Evolutionary conservation across 2,329 filamentous ascomycete genomes (phyloP).

Genomic region (Colletotrichum horii): DNA sequence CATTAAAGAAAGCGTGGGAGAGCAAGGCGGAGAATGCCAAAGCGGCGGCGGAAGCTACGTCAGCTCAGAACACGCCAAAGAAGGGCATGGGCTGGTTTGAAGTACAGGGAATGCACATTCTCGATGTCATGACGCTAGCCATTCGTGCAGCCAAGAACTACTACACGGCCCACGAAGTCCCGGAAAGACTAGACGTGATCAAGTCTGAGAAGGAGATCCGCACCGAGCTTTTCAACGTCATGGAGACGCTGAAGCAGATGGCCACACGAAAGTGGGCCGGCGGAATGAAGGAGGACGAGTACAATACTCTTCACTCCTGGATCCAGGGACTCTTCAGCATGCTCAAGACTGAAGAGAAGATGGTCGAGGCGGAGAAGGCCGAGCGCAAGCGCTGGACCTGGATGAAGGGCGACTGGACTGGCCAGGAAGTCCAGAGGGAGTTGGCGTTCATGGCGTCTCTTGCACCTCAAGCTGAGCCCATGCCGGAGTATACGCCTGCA

Average conservation of each 20-base stretch:
- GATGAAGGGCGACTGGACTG: conserved; percentile 79
- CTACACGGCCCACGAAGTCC: conserved; percentile 90
- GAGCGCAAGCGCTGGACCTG: conserved; percentile 81
- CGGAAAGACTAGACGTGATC: conserved; percentile 83
- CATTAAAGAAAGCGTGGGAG: conserved; percentile 64
- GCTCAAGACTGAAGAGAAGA: conserved; percentile 75
- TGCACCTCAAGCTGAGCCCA: conserved; percentile 59
- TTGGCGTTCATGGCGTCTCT: conserved; percentile 82
- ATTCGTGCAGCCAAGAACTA: conserved; percentile 96
- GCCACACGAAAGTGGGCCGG: conserved; percentile 85
- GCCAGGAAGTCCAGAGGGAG: conserved; percentile 78
- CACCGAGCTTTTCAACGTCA: conserved; percentile 80
- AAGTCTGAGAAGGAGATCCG: conserved; percentile 87
- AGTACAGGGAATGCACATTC: conserved; percentile 87
- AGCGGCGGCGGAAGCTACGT: neutral
- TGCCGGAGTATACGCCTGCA: conserved; percentile 72
- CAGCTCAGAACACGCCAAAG: conserved; percentile 6
- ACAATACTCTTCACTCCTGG: conserved; percentile 78
- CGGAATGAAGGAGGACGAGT: conserved; percentile 81
- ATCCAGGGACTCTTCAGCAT: conserved; percentile 78
- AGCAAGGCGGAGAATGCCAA: conserved; percentile 29
- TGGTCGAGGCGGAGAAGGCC: conserved; percentile 74
- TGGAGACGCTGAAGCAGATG: conserved; percentile 92
- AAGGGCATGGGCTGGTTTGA: conserved; percentile 76
- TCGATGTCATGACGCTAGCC: conserved; percentile 93